These are phyloP conservation scores for Alternaria consortialis DNA, from an alignment of 2,329 filamentous ascomycete genomes.

Conservation along the genomic window DNA sequence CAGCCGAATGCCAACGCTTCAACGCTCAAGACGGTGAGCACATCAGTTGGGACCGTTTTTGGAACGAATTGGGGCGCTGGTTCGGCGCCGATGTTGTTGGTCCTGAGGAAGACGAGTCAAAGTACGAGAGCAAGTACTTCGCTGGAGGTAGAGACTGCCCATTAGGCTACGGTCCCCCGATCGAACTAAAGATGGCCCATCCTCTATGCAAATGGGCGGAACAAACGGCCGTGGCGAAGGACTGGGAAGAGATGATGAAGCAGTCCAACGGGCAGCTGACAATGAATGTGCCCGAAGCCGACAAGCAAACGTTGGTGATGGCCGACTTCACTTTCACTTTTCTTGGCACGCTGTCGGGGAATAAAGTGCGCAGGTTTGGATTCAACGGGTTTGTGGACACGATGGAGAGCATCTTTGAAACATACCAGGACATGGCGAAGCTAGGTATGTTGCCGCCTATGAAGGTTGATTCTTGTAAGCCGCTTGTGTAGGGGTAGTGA, in stretches of 20 bases:
- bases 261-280: slow-evolving; percentile 14
- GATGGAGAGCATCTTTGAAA: slow-evolving; percentile 23
- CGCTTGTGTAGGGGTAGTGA: neutral
- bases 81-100: slow-evolving; percentile 14
- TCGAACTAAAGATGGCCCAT: neutral
- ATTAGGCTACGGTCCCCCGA: slow-evolving; percentile 16
- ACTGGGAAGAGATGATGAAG: slow-evolving; percentile 19
- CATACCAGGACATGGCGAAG: slow-evolving; percentile 22
- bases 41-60: slow-evolving; percentile 18
- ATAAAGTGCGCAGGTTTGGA: slow-evolving; percentile 18
- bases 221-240: neutral
- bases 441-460: slow-evolving; percentile 18
- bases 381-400: slow-evolving; percentile 23
- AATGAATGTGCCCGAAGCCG: slow-evolving; percentile 10
- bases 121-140: neutral
- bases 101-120: neutral
- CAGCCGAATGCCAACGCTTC: slow-evolving; percentile 16
- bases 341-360: slow-evolving; percentile 13
- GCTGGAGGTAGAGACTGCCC: slow-evolving; percentile 13
- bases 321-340: slow-evolving; percentile 12
- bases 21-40: slow-evolving; percentile 15
- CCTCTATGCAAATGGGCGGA: slow-evolving; percentile 9
- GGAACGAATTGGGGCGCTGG: slow-evolving; percentile 21
- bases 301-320: slow-evolving; percentile 11
- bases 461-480: slow-evolving; percentile 15